These are phyloP conservation scores for Penicillium sp. DNA, from an alignment of 2,329 filamentous ascomycete species.

Conservation along the genomic window DNA sequence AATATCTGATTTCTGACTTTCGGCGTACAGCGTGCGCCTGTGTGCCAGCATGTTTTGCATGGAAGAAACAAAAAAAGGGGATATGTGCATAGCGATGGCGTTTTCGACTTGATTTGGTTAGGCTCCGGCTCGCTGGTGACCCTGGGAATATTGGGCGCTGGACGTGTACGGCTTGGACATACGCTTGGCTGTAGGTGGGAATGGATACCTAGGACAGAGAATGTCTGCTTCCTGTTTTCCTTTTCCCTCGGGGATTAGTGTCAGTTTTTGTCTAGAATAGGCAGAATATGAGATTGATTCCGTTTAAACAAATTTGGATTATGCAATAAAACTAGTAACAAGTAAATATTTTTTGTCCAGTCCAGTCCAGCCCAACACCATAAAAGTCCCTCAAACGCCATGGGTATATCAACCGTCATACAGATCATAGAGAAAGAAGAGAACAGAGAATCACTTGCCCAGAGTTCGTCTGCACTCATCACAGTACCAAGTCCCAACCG, in stretches of 20 bases:
- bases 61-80: constrained; percentile 21
- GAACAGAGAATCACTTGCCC: constrained; percentile 30
- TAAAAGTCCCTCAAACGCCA: constrained; percentile 11
- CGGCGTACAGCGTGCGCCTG: constrained; percentile 12
- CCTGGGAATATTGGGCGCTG: constrained; percentile 2
- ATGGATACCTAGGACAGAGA: constrained; percentile 1
- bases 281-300: constrained; percentile 8
- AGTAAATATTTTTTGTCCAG: not conserved
- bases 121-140: constrained; percentile 1
- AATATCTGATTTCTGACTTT: constrained; percentile 3
- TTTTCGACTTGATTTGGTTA: constrained; percentile 25
- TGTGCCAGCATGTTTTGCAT: constrained; percentile 25
- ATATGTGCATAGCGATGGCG: constrained; percentile 43
- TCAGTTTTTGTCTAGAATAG: not conserved
- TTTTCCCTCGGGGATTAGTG: not conserved
- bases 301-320: not conserved
- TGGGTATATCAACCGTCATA: constrained; percentile 24
- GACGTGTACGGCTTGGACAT: constrained; percentile 10
- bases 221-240: not conserved
- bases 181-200: not conserved
- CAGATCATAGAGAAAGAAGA: constrained; percentile 6
- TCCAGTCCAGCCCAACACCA: not conserved
- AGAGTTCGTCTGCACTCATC: constrained; percentile 50
- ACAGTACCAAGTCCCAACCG: constrained; percentile 59
- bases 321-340: not conserved